A percentile compares a stretch with the other conserved stretches of the same genome.
Evolutionary conservation across 257 asterid species (phyloP).

Genomic region (Craterostigma plantagineum): DNA sequence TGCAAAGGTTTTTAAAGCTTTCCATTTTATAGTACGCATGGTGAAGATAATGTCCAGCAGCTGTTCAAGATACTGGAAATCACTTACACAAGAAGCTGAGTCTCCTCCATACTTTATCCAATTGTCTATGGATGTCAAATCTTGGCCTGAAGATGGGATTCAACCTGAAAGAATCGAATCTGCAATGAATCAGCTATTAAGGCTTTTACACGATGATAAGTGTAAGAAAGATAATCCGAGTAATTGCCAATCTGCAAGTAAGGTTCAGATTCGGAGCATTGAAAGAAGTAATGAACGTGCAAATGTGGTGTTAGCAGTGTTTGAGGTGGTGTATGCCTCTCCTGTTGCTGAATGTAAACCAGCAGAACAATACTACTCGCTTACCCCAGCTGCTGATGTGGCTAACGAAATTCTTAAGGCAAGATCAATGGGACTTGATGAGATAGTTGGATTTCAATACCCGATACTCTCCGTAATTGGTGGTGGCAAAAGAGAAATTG

Average conservation of each 20-base stretch:
- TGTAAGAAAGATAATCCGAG: constrained; percentile 45
- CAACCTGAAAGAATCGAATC: constrained; percentile 98
- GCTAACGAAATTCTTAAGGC: constrained; percentile 69
- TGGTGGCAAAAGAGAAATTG: constrained; percentile 91
- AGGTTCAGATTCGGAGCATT: constrained; percentile 84
- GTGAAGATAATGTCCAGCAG: constrained; percentile 27
- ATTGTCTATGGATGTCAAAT: constrained; percentile 73
- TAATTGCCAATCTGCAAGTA: constrained; percentile 63
- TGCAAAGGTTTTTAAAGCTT: constrained; percentile 29
- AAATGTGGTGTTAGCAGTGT: constrained; percentile 65
- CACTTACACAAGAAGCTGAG: constrained; percentile 95
- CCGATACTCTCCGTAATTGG: constrained; percentile 66
- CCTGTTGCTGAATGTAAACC: constrained; percentile 38
- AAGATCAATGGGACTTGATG: constrained; percentile 27
- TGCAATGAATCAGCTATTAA: constrained; percentile 63
- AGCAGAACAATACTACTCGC: constrained; percentile 52
- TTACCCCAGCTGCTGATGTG: constrained; percentile 96
- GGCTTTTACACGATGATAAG: constrained; percentile 51
- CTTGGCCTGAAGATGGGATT: constrained; percentile 97
- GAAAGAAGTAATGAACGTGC: constrained; percentile 53
- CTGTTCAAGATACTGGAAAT: constrained; percentile 85
- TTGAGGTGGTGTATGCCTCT: constrained; percentile 83
- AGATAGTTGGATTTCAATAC: constrained; percentile 66
- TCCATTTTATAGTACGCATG: constrained; percentile 24
- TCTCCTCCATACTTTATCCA: constrained; percentile 97